Conservation (phyloP, 2,329 filamentous ascomycete species). For the Diaporthe sp. region DNA sequence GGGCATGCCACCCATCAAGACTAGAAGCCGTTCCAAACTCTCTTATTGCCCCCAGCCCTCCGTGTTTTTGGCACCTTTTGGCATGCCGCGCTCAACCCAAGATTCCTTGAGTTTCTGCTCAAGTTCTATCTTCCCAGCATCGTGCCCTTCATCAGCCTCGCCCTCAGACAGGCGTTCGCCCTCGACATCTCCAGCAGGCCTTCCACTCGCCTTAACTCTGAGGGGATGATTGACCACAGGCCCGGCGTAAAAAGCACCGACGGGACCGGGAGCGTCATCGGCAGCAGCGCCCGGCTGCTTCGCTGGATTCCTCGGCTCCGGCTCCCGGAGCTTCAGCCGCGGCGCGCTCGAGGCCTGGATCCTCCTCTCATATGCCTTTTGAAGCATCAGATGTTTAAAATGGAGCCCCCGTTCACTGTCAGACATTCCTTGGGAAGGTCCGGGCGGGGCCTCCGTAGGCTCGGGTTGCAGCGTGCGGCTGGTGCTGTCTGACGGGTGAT, state of each 20-base stretch:
- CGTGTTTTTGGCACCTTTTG: neutral
- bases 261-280: neutral
- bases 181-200: neutral
- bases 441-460: neutral
- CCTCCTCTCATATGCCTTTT: neutral
- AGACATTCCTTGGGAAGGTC: neutral
- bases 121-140: neutral
- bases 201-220: neutral
- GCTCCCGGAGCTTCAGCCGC: neutral
- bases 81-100: neutral
- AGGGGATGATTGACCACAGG: neutral
- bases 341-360: neutral
- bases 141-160: neutral
- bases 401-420: neutral
- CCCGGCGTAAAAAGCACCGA: conserved; percentile 15
- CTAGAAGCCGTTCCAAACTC: neutral
- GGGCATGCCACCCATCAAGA: neutral
- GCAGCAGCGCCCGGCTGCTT: neutral
- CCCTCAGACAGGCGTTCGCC: neutral
- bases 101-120: neutral
- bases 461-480: neutral
- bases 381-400: neutral
- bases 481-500: neutral
- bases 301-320: neutral
- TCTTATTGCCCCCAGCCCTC: neutral